Conservation (phyloP, 2,329 filamentous ascomycete species). For the Alternaria gansuensis region DNA sequence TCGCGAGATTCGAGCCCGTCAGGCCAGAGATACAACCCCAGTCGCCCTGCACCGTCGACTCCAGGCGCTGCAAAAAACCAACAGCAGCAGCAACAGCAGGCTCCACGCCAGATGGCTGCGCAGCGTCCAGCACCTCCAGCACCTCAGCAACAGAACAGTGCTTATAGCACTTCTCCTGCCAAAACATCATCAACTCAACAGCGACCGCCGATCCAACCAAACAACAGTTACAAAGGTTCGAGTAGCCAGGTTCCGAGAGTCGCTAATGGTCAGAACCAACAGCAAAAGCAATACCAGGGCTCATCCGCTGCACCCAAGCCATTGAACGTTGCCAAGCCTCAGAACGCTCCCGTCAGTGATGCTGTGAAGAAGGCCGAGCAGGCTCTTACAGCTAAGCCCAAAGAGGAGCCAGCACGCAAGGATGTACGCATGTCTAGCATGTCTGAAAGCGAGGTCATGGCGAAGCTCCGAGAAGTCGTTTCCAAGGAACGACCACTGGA, state of each 20-base stretch:
- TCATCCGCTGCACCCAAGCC: conserved; percentile 64
- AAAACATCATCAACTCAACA: conserved; percentile 39
- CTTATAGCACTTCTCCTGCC: conserved; percentile 42
- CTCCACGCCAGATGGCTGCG: conserved; percentile 67
- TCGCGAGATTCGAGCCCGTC: conserved; percentile 57
- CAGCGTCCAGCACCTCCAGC: conserved; percentile 85
- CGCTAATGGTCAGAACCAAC: conserved; percentile 55
- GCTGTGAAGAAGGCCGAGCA: conserved; percentile 89
- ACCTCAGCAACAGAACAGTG: conserved; percentile 57
- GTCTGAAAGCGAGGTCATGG: conserved; percentile 97
- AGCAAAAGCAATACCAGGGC: conserved; percentile 51
- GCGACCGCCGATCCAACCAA: conserved; percentile 58
- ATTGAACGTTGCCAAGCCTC: conserved; percentile 60
- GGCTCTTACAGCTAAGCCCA: conserved; percentile 72
- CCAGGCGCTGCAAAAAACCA: conserved; percentile 63
- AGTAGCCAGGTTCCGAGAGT: conserved; percentile 55
- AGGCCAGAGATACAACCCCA: conserved; percentile 79
- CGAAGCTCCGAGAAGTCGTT: conserved; percentile 90
- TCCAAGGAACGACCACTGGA: conserved; percentile 94
- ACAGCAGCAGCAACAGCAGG: conserved; percentile 62
- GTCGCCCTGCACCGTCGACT: conserved; percentile 81
- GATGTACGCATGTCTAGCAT: conserved; percentile 99
- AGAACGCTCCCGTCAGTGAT: conserved; percentile 65
- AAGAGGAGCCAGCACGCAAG: conserved; percentile 83
- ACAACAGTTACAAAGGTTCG: conserved; percentile 46